Conservation (phyloP, 768 basidiomycete species). For the Tulasnella sp. region DNA sequence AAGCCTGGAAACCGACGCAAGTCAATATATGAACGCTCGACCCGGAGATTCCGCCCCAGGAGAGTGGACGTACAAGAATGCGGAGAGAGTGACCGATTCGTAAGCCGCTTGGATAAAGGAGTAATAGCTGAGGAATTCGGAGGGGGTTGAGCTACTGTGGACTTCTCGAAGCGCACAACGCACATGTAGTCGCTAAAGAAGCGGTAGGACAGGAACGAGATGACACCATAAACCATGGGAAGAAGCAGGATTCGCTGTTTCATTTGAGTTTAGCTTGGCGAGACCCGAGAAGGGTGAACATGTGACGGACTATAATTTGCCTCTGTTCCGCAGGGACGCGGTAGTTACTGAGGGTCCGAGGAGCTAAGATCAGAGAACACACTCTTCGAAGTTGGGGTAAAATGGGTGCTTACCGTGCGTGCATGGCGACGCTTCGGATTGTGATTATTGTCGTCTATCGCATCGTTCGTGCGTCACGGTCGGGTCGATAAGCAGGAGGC, state of each 20-base stretch:
- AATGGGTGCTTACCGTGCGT: constrained; percentile 34
- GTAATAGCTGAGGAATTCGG: constrained; percentile 48
- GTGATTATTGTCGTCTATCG: constrained; percentile 44
- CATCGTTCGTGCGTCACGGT: neutral
- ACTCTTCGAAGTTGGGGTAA: neutral
- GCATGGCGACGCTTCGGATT: constrained; percentile 35
- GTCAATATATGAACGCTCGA: neutral
- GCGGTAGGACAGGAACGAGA: constrained; percentile 86
- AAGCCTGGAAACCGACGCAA: constrained; percentile 50
- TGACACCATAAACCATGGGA: constrained; percentile 73
- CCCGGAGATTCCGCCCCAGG: neutral
- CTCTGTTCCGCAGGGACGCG: constrained; percentile 72
- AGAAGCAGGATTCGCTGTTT: constrained; percentile 69
- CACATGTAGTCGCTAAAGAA: constrained; percentile 75
- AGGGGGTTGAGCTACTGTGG: neutral
- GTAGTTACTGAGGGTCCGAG: constrained; percentile 54
- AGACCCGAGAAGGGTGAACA: constrained; percentile 3
- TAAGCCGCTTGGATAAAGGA: constrained; percentile 50
- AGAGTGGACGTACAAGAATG: constrained; percentile 69
- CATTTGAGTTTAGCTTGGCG: constrained; percentile 12
- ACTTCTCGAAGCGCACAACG: neutral
- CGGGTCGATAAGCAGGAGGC: too few species aligned
- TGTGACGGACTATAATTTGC: constrained; percentile 58
- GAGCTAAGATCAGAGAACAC: neutral
- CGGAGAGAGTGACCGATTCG: constrained; percentile 79